Percentiles rank a stretch among this genome's conserved stretches.
Conservation (phyloP, 768 basidiomycete species). For the Mycena polygramma region DNA sequence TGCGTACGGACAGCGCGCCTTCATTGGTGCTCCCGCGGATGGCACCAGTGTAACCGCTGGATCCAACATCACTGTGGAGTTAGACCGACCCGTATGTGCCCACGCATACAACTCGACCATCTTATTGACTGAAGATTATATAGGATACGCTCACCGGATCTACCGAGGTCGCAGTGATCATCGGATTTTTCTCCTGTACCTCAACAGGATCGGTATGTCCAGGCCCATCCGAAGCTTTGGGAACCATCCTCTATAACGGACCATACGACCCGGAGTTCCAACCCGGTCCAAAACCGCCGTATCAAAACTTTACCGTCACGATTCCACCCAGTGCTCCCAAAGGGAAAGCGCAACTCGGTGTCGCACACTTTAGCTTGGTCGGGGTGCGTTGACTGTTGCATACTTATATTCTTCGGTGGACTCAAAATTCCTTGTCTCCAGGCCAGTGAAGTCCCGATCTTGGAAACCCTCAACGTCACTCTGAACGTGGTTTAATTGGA, state of each 20-base stretch:
- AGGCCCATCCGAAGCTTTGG: slow-evolving; percentile 43
- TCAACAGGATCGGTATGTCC: slow-evolving; percentile 27
- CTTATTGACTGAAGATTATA: background rate
- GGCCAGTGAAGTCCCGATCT: slow-evolving; percentile 27
- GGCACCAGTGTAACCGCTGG: slow-evolving; percentile 54
- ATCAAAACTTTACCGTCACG: slow-evolving; percentile 55
- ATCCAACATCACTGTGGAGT: slow-evolving; percentile 54
- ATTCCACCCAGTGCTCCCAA: slow-evolving; percentile 42
- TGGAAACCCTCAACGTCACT: slow-evolving; percentile 27
- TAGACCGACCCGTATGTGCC: slow-evolving; percentile 62
- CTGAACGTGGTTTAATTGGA: slow-evolving; percentile 11
- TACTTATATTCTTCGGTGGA: no score
- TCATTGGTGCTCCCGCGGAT: slow-evolving; percentile 56
- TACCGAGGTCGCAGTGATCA: slow-evolving; percentile 50
- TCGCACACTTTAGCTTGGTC: slow-evolving; percentile 48
- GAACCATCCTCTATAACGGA: slow-evolving; percentile 54
- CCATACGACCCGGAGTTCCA: slow-evolving; percentile 47
- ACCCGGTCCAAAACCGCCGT: slow-evolving; percentile 40
- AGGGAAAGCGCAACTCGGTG: slow-evolving; percentile 47
- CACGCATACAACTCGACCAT: background rate
- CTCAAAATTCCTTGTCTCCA: background rate
- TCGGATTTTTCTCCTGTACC: slow-evolving; percentile 45
- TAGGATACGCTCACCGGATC: slow-evolving; percentile 40
- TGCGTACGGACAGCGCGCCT: slow-evolving; percentile 56
- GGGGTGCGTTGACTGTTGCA: slow-evolving; percentile 46